Percentiles rank a stretch among this genome's conserved stretches.
These are phyloP conservation scores for Cladobotryum protrusum DNA, from an alignment of 2,329 filamentous ascomycete species.

Conservation along the genomic window DNA sequence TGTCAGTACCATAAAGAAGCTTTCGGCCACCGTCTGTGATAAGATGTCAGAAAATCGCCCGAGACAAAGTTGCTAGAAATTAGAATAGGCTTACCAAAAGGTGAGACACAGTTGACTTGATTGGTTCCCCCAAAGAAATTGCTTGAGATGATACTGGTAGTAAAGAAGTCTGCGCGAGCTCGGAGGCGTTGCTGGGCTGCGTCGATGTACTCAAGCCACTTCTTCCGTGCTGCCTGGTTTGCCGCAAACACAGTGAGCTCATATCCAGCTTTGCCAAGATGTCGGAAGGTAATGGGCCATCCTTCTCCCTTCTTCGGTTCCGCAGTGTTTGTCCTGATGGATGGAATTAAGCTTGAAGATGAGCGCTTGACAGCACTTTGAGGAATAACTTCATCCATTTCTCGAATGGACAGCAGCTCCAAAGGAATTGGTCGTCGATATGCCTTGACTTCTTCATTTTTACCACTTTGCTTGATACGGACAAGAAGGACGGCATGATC, in stretches of 20 bases:
- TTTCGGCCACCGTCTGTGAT: constrained; percentile 82
- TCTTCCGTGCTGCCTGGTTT: constrained; percentile 79
- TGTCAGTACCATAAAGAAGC: constrained; percentile 89
- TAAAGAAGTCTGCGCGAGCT: constrained; percentile 87
- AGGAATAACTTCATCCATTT: constrained; percentile 95
- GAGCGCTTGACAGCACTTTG: constrained; percentile 76
- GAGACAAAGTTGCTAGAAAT: background rate
- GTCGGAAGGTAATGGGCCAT: constrained; percentile 92
- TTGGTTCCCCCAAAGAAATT: constrained; percentile 61
- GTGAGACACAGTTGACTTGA: constrained; percentile 89
- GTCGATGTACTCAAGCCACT: constrained; percentile 96
- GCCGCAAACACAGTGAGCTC: constrained; percentile 84
- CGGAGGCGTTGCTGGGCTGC: constrained; percentile 80
- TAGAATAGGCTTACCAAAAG: constrained; percentile 60
- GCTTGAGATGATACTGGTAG: constrained; percentile 55
- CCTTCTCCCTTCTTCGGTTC: constrained; percentile 63
- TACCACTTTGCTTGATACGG: constrained; percentile 84
- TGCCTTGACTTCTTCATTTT: constrained; percentile 89
- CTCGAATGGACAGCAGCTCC: constrained; percentile 84
- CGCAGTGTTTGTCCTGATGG: constrained; percentile 39
- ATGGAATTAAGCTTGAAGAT: constrained; percentile 73
- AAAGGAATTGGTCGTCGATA: constrained; percentile 91
- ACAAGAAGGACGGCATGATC: constrained; percentile 93
- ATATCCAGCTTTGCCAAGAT: constrained; percentile 92
- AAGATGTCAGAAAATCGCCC: background rate